These are phyloP conservation scores for Saccharomycopsis babjevae DNA, from an alignment of 805 yeast species.

Conservation along the genomic window DNA sequence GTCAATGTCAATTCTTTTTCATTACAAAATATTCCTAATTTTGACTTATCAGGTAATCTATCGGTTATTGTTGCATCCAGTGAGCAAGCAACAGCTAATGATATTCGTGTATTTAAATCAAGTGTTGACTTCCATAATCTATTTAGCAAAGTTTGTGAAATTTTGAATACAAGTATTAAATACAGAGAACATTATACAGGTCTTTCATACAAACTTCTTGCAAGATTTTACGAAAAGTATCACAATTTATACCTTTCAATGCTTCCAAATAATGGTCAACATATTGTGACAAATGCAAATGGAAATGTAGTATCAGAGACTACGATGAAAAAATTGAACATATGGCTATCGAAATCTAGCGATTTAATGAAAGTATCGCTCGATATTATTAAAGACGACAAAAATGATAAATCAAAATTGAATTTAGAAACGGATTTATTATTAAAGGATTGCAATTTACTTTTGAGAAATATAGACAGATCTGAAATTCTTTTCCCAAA, in stretches of 20 bases:
- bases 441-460: constrained; percentile 23
- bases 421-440: constrained; percentile 25
- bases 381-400: constrained; percentile 21
- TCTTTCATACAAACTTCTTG: constrained; percentile 29
- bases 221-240: constrained; percentile 29
- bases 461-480: constrained; percentile 29
- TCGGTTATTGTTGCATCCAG: background rate
- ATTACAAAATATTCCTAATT: constrained; percentile 8
- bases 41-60: constrained; percentile 21
- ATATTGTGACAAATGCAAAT: constrained; percentile 19
- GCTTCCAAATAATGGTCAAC: constrained; percentile 17
- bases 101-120: constrained; percentile 28
- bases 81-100: constrained; percentile 11
- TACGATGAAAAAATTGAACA: constrained; percentile 22
- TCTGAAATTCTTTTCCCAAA: constrained; percentile 46
- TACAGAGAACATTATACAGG: constrained; percentile 47
- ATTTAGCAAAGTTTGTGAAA: constrained; percentile 37
- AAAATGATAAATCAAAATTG: constrained; percentile 18
- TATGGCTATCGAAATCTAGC: constrained; percentile 25
- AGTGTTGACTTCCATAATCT: constrained; percentile 39
- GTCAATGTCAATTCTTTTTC: constrained; percentile 31
- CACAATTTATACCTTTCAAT: constrained; percentile 25
- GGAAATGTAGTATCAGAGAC: constrained; percentile 13
- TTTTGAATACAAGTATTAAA: constrained; percentile 49
- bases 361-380: constrained; percentile 26